Percentiles rank a stretch among this genome's conserved stretches.
Evolutionary conservation across 139 green algal species (phyloP).

Genomic region (Haematococcus sp.): DNA sequence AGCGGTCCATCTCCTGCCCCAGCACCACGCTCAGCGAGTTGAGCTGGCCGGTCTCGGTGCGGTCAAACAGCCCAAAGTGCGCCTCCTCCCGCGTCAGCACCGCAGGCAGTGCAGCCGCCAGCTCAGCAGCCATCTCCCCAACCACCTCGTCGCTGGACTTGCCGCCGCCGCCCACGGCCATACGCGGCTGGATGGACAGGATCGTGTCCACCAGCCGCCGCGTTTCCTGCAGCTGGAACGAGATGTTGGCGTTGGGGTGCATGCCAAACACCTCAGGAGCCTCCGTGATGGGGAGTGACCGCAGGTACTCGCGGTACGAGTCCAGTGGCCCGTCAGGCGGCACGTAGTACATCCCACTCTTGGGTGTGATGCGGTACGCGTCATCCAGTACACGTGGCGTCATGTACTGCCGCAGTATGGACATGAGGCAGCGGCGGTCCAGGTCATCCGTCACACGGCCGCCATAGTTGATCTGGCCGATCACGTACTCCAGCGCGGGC

Average conservation of each 20-base stretch:
- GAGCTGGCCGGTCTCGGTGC: constrained; percentile 52
- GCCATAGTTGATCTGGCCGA: constrained; percentile 88
- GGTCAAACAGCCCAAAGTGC: constrained; percentile 51
- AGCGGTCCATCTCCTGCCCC: constrained; percentile 62
- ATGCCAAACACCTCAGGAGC: constrained; percentile 87
- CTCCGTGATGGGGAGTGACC: constrained; percentile 56
- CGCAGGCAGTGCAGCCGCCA: constrained; percentile 44
- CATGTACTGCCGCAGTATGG: constrained; percentile 73
- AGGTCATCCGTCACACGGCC: constrained; percentile 85
- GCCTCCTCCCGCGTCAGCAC: constrained; percentile 50
- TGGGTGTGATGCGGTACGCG: constrained; percentile 57
- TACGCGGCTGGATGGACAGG: constrained; percentile 71
- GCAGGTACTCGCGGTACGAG: constrained; percentile 63
- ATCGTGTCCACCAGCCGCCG: constrained; percentile 62
- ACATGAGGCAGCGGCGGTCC: constrained; percentile 76
- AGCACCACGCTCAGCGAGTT: constrained; percentile 79
- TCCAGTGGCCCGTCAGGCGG: constrained; percentile 47
- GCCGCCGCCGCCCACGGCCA: constrained; percentile 15
- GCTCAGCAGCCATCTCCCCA: constrained; percentile 49
- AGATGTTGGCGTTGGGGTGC: constrained; percentile 84
- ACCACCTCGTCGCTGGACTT: constrained; percentile 61
- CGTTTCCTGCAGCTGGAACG: constrained; percentile 77
- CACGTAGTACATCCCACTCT: constrained; percentile 47
- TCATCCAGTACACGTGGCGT: constrained; percentile 56
- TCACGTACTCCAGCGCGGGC: constrained; percentile 80